Percentiles rank a stretch among this genome's conserved stretches.
Conservation (phyloP, 371 early-diverging fungal genomes). For the Mortierella sp. region DNA sequence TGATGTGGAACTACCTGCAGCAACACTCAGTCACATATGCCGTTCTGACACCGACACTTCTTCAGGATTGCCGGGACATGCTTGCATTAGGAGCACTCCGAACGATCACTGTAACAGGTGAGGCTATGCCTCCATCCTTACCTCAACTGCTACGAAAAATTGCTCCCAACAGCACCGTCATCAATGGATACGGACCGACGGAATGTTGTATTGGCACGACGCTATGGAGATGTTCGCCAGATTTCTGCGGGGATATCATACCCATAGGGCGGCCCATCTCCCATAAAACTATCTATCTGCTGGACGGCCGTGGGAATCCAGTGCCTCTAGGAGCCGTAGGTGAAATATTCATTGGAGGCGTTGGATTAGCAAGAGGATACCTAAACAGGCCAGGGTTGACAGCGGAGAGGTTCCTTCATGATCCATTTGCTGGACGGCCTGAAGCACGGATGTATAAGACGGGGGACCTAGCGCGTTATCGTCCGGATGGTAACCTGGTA, state of each 20-base stretch:
- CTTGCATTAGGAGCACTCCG: background rate
- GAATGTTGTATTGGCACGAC: constrained; percentile 2
- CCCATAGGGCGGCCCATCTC: background rate
- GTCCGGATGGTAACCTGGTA: too few relatives aligned
- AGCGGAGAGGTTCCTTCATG: too few relatives aligned
- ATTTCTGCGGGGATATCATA: background rate
- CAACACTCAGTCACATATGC: background rate
- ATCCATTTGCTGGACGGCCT: too few relatives aligned
- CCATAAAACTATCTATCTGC: constrained; percentile 6
- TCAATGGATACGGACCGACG: constrained; percentile 11
- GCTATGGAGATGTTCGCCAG: background rate
- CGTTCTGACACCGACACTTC: background rate
- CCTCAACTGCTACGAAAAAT: background rate
- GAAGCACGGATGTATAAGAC: too few relatives aligned
- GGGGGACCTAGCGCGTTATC: too few relatives aligned
- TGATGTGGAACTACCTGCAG: background rate
- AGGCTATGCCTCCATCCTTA: background rate
- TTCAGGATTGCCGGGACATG: background rate
- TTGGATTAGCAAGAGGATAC: too few relatives aligned
- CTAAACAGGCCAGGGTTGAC: too few relatives aligned
- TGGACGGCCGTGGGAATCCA: background rate
- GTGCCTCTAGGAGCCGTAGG: too few relatives aligned
- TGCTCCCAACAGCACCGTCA: constrained; percentile 2
- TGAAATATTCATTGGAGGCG: too few relatives aligned
- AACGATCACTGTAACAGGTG: background rate